Percentiles rank a stretch among this genome's conserved stretches.
phyloP scores from a whole-genome alignment of 2,329 filamentous ascomycete species.

The Geoglossum cookeanum region DNA sequence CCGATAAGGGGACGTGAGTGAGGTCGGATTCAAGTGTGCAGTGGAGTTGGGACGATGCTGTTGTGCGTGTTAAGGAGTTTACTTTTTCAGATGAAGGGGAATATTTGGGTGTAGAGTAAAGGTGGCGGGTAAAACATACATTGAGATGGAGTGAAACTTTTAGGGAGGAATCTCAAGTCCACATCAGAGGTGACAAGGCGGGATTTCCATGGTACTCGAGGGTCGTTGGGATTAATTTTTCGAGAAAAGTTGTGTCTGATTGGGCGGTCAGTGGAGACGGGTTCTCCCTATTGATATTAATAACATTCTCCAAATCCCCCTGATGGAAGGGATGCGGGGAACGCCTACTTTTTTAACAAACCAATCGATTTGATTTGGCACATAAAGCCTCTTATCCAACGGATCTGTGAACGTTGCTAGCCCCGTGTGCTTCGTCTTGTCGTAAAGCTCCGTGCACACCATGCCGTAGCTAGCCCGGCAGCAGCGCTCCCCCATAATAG shows the following conservation, averaged over 20 bases:
- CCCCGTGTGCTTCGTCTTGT: constrained; percentile 14
- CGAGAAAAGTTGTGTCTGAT: not conserved
- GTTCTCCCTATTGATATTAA: constrained; percentile 5
- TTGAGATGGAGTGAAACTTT: constrained; percentile 8
- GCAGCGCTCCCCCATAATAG: constrained; percentile 17
- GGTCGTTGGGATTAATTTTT: not conserved
- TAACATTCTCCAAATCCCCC: constrained; percentile 6
- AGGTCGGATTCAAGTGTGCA: constrained; percentile 17
- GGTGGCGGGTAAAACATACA: constrained; percentile 16
- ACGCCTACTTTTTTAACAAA: constrained; percentile 15
- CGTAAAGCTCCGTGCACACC: constrained; percentile 17
- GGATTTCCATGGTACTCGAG: not conserved
- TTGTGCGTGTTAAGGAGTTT: too few species aligned
- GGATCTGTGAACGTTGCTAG: constrained; percentile 15
- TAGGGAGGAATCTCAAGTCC: not conserved
- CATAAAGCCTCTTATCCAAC: constrained; percentile 17
- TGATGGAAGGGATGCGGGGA: constrained; percentile 5
- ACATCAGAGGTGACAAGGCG: not conserved
- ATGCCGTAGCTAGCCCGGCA: constrained; percentile 20
- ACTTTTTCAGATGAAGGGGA: not conserved
- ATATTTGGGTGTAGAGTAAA: not conserved
- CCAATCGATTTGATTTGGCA: constrained; percentile 19
- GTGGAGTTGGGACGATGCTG: constrained; percentile 9
- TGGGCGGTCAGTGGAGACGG: constrained; percentile 8
- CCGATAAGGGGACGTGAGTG: constrained; percentile 8